phyloP scores from a whole-genome alignment of 169 alveolate genomes.

The Cryptosporidium andersoni region DNA sequence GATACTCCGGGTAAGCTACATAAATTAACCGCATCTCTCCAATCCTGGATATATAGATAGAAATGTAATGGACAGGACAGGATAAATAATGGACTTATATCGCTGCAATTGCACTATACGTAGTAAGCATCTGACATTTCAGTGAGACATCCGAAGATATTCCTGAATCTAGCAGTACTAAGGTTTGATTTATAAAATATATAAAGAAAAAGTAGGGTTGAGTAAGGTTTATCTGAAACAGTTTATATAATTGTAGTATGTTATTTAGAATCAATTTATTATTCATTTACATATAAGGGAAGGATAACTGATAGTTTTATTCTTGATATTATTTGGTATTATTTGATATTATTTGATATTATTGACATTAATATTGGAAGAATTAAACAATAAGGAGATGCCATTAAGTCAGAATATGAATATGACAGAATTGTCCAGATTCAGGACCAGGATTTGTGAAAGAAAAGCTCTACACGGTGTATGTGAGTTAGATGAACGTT shows the following conservation, averaged over 20 bases:
- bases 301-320: no score
- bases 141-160: constrained; percentile 58
- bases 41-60: constrained; percentile 69
- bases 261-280: no score
- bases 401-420: constrained; percentile 70
- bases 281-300: no score
- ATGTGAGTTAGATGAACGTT: constrained; percentile 63
- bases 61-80: constrained; percentile 69
- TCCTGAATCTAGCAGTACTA: neutral
- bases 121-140: constrained; percentile 66
- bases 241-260: neutral
- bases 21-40: constrained; percentile 70
- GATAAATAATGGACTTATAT: constrained; percentile 68
- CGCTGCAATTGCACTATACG: constrained; percentile 69
- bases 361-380: neutral
- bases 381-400: constrained; percentile 8
- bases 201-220: constrained; percentile 1
- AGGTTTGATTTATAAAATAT: neutral
- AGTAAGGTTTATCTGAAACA: constrained; percentile 1
- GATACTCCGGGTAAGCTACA: constrained; percentile 1
- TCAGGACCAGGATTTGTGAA: constrained; percentile 71
- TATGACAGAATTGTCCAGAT: constrained; percentile 67
- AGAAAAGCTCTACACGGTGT: constrained; percentile 70
- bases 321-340: neutral
- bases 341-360: neutral